Evolutionary conservation across 495 filamentous ascomycete species (phyloP).

Genomic region (Penicillium paxilli): DNA sequence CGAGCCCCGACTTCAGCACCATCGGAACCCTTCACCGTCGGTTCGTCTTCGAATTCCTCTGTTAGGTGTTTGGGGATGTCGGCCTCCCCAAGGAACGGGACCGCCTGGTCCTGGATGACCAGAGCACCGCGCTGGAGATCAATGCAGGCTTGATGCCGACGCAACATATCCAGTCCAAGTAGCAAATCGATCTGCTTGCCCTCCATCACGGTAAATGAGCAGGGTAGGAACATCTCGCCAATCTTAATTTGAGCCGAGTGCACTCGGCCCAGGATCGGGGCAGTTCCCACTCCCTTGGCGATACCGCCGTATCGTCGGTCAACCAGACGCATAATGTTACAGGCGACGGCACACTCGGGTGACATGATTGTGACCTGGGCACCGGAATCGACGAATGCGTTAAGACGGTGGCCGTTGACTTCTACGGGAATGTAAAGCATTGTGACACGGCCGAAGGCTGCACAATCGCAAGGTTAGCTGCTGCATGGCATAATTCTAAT

Average conservation of each 20-base stretch:
- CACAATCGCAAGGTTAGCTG: constrained; percentile 18
- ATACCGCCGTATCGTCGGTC: constrained; percentile 90
- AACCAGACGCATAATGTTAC: constrained; percentile 96
- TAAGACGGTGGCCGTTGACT: constrained; percentile 88
- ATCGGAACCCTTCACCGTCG: constrained; percentile 79
- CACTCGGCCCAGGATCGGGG: constrained; percentile 90
- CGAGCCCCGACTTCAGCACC: constrained; percentile 82
- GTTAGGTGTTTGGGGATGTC: constrained; percentile 80
- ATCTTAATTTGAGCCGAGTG: constrained; percentile 94
- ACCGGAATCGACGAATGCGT: constrained; percentile 96
- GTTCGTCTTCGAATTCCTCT: constrained; percentile 75
- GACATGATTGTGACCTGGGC: constrained; percentile 99
- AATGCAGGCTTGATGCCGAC: constrained; percentile 88
- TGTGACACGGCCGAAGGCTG: constrained; percentile 88
- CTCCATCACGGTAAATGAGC: constrained; percentile 99
- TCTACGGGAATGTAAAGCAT: constrained; percentile 97
- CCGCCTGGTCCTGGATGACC: constrained; percentile 81
- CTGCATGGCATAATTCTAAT: background rate
- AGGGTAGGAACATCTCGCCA: constrained; percentile 81
- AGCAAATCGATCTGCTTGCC: constrained; percentile 96
- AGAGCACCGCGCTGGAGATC: constrained; percentile 79
- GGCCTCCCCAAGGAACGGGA: constrained; percentile 86
- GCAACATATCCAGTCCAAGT: constrained; percentile 93
- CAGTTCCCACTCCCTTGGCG: constrained; percentile 90
- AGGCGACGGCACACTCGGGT: constrained; percentile 81